phyloP scores from a whole-genome alignment of 495 filamentous ascomycete genomes.

The Cetradonia linearis region DNA sequence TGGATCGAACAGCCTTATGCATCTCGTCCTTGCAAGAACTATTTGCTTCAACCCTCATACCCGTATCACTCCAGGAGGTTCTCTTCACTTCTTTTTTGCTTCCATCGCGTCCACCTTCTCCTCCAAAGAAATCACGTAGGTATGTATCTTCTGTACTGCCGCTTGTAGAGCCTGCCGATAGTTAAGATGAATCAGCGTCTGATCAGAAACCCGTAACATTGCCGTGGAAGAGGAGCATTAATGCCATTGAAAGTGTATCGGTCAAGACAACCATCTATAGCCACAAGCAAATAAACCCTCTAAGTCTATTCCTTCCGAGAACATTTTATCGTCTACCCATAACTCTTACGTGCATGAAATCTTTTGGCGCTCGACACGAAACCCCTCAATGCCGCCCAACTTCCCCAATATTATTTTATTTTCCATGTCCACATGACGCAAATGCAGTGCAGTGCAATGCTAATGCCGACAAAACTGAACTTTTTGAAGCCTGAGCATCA shows the following conservation, averaged over 20 bases:
- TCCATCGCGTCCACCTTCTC: slow-evolving; percentile 63
- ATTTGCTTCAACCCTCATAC: background rate
- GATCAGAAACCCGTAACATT: slow-evolving; percentile 14
- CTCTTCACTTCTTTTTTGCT: slow-evolving; percentile 43
- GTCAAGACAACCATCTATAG: slow-evolving; percentile 1
- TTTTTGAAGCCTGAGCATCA: background rate
- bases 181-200: slow-evolving; percentile 13
- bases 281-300: background rate
- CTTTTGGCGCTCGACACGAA: background rate
- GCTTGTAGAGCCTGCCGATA: slow-evolving; percentile 66
- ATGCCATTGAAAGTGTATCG: slow-evolving; percentile 14
- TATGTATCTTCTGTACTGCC: slow-evolving; percentile 74
- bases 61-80: background rate
- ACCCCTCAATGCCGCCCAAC: background rate
- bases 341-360: background rate
- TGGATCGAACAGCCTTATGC: background rate
- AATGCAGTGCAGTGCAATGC: slow-evolving; percentile 12
- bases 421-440: background rate
- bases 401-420: background rate
- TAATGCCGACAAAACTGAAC: background rate
- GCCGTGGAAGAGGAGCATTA: slow-evolving; percentile 23
- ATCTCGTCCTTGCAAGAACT: background rate
- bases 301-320: background rate
- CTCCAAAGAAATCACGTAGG: slow-evolving; percentile 72
- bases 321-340: background rate